Evolutionary conservation across 2,329 filamentous ascomycete species (phyloP).

Genomic region (Aspergillus transmontanensis): DNA sequence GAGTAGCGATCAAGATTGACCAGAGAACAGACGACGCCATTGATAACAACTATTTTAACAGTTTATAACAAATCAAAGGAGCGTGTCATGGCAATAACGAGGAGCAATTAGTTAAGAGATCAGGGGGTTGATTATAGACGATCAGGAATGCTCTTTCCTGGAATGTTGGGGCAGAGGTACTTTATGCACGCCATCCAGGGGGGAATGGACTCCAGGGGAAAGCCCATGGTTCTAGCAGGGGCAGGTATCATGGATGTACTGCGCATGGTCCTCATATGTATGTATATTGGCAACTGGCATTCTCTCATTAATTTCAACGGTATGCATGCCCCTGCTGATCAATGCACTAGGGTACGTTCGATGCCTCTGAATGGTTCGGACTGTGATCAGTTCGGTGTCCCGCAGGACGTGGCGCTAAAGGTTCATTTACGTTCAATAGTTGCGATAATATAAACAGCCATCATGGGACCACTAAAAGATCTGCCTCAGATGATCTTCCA

Average conservation of each 20-base stretch:
- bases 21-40: background rate
- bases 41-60: background rate
- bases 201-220: background rate
- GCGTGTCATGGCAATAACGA: background rate
- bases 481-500: background rate
- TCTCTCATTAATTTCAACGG: background rate
- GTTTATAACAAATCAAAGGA: background rate
- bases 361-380: background rate
- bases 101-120: background rate
- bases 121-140: background rate
- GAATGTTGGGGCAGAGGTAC: constrained; percentile 7
- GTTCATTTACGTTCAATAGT: background rate
- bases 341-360: background rate
- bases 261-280: background rate
- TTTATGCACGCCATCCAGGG: background rate
- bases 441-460: background rate
- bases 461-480: background rate
- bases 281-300: background rate
- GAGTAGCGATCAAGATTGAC: constrained; percentile 10
- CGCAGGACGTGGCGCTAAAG: background rate
- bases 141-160: constrained; percentile 7
- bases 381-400: background rate
- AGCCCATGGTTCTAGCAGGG: background rate
- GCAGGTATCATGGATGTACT: background rate
- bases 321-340: background rate